phyloP scores from a whole-genome alignment of 2,329 filamentous ascomycete genomes.

The Beauveria asiatica region DNA sequence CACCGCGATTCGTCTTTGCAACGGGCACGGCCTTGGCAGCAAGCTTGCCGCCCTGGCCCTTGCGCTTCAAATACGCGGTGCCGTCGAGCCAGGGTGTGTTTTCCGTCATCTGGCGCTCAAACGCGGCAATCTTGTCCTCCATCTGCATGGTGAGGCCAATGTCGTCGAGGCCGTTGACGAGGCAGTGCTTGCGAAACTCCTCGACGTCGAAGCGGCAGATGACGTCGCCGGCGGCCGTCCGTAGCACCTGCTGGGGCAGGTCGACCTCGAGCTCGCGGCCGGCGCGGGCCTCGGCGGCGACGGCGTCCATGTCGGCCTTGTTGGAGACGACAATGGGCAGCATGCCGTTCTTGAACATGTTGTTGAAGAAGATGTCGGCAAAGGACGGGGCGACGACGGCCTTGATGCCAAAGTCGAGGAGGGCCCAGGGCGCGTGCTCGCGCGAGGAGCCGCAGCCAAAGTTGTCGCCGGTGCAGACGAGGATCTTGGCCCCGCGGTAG shows the following conservation, averaged over 20 bases:
- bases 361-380: constrained; percentile 88
- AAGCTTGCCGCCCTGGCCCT: constrained; percentile 45
- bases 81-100: constrained; percentile 91
- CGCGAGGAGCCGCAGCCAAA: constrained; percentile 91
- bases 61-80: constrained; percentile 63
- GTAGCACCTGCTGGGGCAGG: constrained; percentile 75
- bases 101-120: constrained; percentile 67
- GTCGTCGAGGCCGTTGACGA: constrained; percentile 89
- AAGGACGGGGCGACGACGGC: constrained; percentile 82
- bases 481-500: constrained; percentile 76
- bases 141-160: constrained; percentile 91
- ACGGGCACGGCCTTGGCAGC: constrained; percentile 57
- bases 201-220: constrained; percentile 81
- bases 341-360: constrained; percentile 99
- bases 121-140: constrained; percentile 78
- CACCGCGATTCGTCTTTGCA: constrained; percentile 81
- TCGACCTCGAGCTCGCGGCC: constrained; percentile 85
- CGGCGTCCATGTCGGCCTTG: constrained; percentile 53
- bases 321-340: constrained; percentile 72
- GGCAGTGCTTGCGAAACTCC: constrained; percentile 87
- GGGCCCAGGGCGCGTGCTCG: constrained; percentile 94
- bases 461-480: constrained; percentile 85
- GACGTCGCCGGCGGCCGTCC: constrained; percentile 62
- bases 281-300: constrained; percentile 69
- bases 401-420: constrained; percentile 93